Conservation (phyloP, 805 yeast species). For the Pichia manshurica region DNA sequence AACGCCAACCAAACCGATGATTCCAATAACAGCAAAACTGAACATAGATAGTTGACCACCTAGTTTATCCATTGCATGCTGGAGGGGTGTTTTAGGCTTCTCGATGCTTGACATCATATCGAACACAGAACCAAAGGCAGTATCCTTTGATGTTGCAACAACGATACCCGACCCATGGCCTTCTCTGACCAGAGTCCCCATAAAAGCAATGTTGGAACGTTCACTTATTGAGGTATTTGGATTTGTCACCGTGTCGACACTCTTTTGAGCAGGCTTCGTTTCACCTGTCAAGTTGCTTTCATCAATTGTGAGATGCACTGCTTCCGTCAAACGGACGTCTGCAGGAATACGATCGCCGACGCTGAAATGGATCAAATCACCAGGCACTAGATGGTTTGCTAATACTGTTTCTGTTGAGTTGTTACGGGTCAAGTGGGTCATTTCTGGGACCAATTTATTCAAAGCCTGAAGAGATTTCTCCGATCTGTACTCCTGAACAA, state of each 20-base stretch:
- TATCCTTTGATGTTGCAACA: constrained; percentile 79
- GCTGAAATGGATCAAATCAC: constrained; percentile 82
- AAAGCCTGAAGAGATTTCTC: constrained; percentile 93
- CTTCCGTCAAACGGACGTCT: constrained; percentile 73
- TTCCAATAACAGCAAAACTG: constrained; percentile 81
- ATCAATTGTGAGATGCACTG: constrained; percentile 79
- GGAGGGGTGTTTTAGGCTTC: constrained; percentile 97
- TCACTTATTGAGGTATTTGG: constrained; percentile 38
- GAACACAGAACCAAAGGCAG: constrained; percentile 92
- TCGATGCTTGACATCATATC: constrained; percentile 93
- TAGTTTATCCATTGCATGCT: constrained; percentile 88
- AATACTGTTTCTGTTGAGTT: constrained; percentile 74
- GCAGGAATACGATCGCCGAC: constrained; percentile 98
- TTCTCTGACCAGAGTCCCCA: constrained; percentile 96
- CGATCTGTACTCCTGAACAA: constrained; percentile 93
- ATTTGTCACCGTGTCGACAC: constrained; percentile 37
- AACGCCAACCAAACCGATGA: constrained; percentile 87
- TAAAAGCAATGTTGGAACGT: constrained; percentile 76
- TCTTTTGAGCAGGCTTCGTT: constrained; percentile 77
- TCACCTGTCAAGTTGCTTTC: constrained; percentile 97
- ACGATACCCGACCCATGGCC: constrained; percentile 95
- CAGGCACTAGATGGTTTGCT: constrained; percentile 89
- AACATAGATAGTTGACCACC: constrained; percentile 85
- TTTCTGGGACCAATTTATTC: constrained; percentile 92
- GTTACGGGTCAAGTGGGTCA: constrained; percentile 83